Conservation (phyloP, 768 basidiomycete species). For the Podaxis mareebaensis region DNA sequence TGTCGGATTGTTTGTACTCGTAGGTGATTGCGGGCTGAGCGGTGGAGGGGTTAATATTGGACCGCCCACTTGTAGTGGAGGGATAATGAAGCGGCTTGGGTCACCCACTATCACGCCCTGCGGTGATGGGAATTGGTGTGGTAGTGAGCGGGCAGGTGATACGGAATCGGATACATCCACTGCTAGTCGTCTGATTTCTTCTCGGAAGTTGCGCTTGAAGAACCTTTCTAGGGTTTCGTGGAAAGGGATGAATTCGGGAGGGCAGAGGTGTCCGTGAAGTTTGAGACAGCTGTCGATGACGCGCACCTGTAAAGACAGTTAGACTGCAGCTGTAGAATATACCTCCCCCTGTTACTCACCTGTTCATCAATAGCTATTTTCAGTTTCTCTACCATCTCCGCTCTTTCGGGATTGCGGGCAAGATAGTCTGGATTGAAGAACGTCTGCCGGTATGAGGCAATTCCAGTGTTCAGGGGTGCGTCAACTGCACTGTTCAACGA, state of each 20-base stretch:
- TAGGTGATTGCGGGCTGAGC: slow-evolving; percentile 28
- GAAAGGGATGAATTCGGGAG: slow-evolving; percentile 88
- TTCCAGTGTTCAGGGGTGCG: slow-evolving; percentile 72
- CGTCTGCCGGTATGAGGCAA: slow-evolving; percentile 72
- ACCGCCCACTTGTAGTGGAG: slow-evolving; percentile 53
- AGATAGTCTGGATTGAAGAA: slow-evolving; percentile 78
- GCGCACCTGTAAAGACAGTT: slow-evolving; percentile 49
- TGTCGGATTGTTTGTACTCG: slow-evolving; percentile 29
- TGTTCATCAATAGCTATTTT: slow-evolving; percentile 79
- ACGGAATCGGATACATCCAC: slow-evolving; percentile 53
- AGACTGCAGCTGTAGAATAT: background rate
- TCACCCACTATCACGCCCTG: slow-evolving; percentile 10
- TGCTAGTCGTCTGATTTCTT: slow-evolving; percentile 74
- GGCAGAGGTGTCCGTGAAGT: slow-evolving; percentile 80
- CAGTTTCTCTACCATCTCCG: slow-evolving; percentile 71
- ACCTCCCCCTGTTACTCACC: slow-evolving; percentile 38
- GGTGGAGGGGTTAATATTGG: slow-evolving; percentile 46
- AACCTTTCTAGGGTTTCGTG: slow-evolving; percentile 87
- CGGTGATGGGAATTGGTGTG: slow-evolving; percentile 38
- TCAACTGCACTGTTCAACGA: slow-evolving; percentile 87
- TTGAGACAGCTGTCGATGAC: slow-evolving; percentile 83
- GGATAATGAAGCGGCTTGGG: slow-evolving; percentile 47
- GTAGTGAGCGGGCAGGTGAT: slow-evolving; percentile 39
- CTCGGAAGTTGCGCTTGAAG: slow-evolving; percentile 81
- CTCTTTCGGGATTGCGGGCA: slow-evolving; percentile 66